A percentile compares a stretch with the other conserved stretches of the same genome.
Evolutionary conservation across 352 stramenopile species (phyloP).

Genomic region (Globisporangium apiculatum): DNA sequence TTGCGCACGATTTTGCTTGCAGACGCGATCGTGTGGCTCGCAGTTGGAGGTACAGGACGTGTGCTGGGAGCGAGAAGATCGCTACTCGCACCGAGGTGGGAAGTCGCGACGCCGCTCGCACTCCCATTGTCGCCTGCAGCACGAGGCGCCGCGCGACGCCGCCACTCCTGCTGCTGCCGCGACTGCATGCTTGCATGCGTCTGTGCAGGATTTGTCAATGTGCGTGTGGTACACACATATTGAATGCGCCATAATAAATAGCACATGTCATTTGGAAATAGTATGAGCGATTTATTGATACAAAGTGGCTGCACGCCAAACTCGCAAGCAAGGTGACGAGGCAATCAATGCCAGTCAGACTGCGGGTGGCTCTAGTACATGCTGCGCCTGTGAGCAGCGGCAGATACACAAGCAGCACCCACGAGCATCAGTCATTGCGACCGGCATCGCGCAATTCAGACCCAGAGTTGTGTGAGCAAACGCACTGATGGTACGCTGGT

Average conservation of each 20-base stretch:
- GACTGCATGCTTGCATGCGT: neutral
- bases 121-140: neutral
- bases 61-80: neutral
- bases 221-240: too few relatives aligned
- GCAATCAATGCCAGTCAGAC: neutral
- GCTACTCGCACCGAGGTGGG: neutral
- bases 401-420: neutral
- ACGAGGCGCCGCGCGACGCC: conserved; percentile 8
- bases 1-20: conserved; percentile 13
- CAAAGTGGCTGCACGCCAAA: neutral
- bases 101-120: neutral
- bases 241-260: too few relatives aligned
- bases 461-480: neutral
- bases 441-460: neutral
- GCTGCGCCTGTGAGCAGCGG: conserved; percentile 20
- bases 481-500: conserved; percentile 15
- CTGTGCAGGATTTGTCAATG: conserved; percentile 1
- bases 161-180: conserved; percentile 13
- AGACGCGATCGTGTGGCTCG: conserved; percentile 11
- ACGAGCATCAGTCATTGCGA: too few relatives aligned
- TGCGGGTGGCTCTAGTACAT: conserved; percentile 26
- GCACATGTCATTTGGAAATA: neutral
- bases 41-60: neutral
- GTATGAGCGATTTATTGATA: conserved; percentile 9
- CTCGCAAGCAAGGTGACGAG: neutral